Evolutionary conservation across 345 rosid species (phyloP), one percentile per base, ranked within the genome.

Genomic region (Carallia brachiata): DNA sequence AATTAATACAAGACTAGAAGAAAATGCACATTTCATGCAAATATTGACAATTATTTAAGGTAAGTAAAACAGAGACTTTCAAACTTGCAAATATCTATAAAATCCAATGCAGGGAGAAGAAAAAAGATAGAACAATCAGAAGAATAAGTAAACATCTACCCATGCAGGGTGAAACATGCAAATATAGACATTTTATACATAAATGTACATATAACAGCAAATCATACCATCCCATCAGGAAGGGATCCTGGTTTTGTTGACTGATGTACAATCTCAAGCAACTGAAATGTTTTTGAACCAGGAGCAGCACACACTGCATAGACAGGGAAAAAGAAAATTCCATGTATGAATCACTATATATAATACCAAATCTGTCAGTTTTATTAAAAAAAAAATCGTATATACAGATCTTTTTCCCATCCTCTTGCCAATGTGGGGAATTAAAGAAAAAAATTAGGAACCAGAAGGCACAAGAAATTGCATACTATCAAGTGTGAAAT

Each of bases 211-310:
- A 66, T 16, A 19, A 19, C 16, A 71, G 40, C 70, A 57, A 69
- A 70, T 77, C 80, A 66, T 71, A 91, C 99, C 98, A 90, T 83
- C 84, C 96, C 97, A 62, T 79, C 74, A 66, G 97, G 94, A 55
- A 95, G 78, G 36, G 81, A 74, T 81, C 90, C 94, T 68, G 85
- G 80, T 81, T 84, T 75, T 63, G 83, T 72, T 59, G 92, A 84
- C 44, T 85, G 87, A 73, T 92, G 88, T 27, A 95, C 85, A 63
- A 92, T 85, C 79, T 92, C 97, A 71, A 95, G 97, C 73, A 95
- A 77, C 79, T 95, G 97, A 77, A 95, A 95, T 70, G 99, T 92
- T 73, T 95, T 95, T 69, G 98, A 92, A 75, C 99, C 99, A 57
- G 98, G 99, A 32, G 96, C 99, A 52, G 99, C 97, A 75, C 97